These are phyloP conservation scores for Yamadazyma aaseri DNA, from an alignment of 1,139 yeast genomes.

Conservation along the genomic window DNA sequence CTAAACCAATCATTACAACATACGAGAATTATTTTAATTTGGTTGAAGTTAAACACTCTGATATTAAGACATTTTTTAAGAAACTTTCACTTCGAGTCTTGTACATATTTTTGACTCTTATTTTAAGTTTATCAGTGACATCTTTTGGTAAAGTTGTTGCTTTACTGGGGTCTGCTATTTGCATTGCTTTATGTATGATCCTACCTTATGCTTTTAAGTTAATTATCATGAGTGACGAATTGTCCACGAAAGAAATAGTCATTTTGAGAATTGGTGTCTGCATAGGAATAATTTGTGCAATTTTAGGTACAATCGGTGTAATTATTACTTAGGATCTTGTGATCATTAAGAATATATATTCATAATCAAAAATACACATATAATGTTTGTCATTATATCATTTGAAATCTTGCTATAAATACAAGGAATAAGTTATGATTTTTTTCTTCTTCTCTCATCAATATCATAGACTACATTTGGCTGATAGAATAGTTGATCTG, in stretches of 20 bases:
- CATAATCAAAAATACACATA: slow-evolving; percentile 1
- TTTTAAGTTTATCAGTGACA: slow-evolving; percentile 63
- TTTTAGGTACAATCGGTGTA: slow-evolving; percentile 46
- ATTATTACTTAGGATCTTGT: slow-evolving; percentile 2
- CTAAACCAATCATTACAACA: slow-evolving; percentile 42
- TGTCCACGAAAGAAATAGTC: slow-evolving; percentile 35
- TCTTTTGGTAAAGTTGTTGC: slow-evolving; percentile 84
- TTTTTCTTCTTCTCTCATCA: slow-evolving; percentile 14
- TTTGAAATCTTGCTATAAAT: neutral
- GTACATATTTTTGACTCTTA: slow-evolving; percentile 20
- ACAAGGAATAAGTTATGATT: slow-evolving; percentile 1
- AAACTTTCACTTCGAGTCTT: slow-evolving; percentile 29
- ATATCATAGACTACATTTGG: slow-evolving; percentile 42
- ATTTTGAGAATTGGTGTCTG: slow-evolving; percentile 47
- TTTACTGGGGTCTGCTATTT: slow-evolving; percentile 76
- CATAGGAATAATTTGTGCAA: slow-evolving; percentile 45
- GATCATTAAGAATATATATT: neutral
- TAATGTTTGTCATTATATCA: neutral
- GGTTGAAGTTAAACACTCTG: slow-evolving; percentile 6
- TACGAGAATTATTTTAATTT: slow-evolving; percentile 27
- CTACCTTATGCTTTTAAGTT: slow-evolving; percentile 75
- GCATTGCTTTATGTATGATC: slow-evolving; percentile 77
- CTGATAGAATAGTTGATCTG: slow-evolving; percentile 57
- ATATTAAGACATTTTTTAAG: slow-evolving; percentile 14
- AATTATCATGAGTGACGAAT: slow-evolving; percentile 49